Base-by-base conservation (phyloP, 306 rosid species). In the Purshia tridentata region DNA sequence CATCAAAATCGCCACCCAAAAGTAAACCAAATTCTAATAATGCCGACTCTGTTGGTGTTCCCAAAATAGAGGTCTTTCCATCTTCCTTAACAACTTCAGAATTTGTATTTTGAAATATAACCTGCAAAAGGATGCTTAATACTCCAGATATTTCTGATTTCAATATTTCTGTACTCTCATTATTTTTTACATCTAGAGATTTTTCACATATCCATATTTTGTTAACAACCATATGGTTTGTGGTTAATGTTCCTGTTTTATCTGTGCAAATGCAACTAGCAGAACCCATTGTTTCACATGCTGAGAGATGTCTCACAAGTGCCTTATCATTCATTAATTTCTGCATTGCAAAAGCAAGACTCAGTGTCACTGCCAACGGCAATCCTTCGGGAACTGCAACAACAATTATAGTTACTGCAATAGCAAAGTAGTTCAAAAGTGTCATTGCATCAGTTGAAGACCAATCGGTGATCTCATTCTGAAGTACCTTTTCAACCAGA, bases 231-330 rank as follows among this genome's bases (percentile, higher is more conserved):
- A 94, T 94, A 78, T 77, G 92, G 79, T 94, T 94, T 54, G 98
- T 91, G 56, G 98, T 94, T 69, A 94, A 74, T 18, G 98, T 94
- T 45, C 98, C 98, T 1, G 98, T 94, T 84, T 94, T 94, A 77
- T 94, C 98, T 4, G 98, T 91, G 88, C 98, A 94, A 76, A 94
- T 94, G 87, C 98, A 91, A 75, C 83, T 83, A 61, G 91, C 88
- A 49, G 98, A 94, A 81, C 98, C 98, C 98, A 94, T 94, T 61
- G 98, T 94, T 84, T 94, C 98, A 70, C 98, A 94, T 37, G 97
- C 98, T 66, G 98, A 86, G 65, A 94, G 96, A 86, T 86, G 96
- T 81, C 97, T 91, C 71, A 94, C 98, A 61, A 94, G 97, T 67
- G 97, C 98, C 81, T 39, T 89, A 58, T 86, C 95, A 56, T 78